phyloP scores from a whole-genome alignment of 1,284 basidiomycete species.

The Acaromyces ingoldii region DNA sequence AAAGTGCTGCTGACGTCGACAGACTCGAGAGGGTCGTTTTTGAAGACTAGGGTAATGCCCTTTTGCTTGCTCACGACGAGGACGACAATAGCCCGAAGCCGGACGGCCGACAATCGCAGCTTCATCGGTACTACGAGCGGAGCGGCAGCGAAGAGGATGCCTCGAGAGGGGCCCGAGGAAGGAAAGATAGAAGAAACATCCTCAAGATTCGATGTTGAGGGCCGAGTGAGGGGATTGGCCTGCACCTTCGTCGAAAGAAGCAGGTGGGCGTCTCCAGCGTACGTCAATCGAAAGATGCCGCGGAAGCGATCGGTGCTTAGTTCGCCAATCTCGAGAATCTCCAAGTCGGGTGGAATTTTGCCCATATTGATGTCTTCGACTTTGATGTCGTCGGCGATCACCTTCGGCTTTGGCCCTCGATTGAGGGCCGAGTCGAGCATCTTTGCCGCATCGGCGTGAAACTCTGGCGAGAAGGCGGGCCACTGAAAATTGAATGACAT shows the following conservation, averaged over 20 bases:
- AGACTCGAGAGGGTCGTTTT: conserved; percentile 96
- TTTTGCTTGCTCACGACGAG: conserved; percentile 91
- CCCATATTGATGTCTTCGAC: conserved; percentile 98
- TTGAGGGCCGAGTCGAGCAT: conserved; percentile 54
- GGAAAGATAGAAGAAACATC: conserved; percentile 24
- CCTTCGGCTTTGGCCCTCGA: conserved; percentile 69
- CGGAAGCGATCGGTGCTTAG: conserved; percentile 91
- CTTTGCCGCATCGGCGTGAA: conserved; percentile 54
- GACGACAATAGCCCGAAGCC: conserved; percentile 91
- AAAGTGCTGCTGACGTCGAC: conserved; percentile 97
- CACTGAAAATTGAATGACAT: conserved; percentile 99
- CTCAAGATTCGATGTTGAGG: conserved; percentile 2
- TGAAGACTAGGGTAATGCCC: conserved; percentile 98
- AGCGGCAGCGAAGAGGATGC: conserved; percentile 48
- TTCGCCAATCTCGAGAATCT: conserved; percentile 96
- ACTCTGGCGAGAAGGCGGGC: conserved; percentile 71
- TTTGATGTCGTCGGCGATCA: conserved; percentile 94
- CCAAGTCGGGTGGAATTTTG: conserved; percentile 91
- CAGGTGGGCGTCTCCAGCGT: conserved; percentile 91
- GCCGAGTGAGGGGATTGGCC: conserved; percentile 82
- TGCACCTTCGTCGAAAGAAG: conserved; percentile 91
- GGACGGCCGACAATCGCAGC: conserved; percentile 88
- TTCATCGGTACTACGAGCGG: conserved; percentile 78
- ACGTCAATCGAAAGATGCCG: conserved; percentile 92
- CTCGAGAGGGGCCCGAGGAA: conserved; percentile 26